Evolutionary conservation across 2,329 filamentous ascomycete genomes (phyloP).

Genomic region (Exophiala sp.): DNA sequence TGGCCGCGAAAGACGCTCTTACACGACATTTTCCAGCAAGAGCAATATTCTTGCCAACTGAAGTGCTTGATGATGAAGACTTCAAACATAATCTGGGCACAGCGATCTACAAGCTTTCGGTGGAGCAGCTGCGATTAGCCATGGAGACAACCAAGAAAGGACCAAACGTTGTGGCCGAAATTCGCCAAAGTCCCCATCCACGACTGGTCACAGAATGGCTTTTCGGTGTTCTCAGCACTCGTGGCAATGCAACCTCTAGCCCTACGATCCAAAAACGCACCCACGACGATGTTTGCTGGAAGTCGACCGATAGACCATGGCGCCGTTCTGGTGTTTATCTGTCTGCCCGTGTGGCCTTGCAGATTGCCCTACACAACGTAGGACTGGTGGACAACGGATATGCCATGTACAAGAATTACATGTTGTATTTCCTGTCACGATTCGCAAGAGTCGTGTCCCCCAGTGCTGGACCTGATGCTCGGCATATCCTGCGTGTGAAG

Average conservation of each 20-base stretch:
- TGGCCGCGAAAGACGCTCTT: constrained; percentile 39
- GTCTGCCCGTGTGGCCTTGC: constrained; percentile 51
- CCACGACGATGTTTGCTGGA: constrained; percentile 53
- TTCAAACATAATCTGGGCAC: constrained; percentile 32
- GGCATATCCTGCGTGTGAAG: constrained; percentile 46
- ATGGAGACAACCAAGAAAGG: constrained; percentile 41
- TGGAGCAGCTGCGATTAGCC: constrained; percentile 34
- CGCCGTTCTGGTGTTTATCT: constrained; percentile 55
- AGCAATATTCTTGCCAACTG: constrained; percentile 33
- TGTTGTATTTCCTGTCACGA: constrained; percentile 45
- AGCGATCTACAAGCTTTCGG: constrained; percentile 37
- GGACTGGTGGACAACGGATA: constrained; percentile 18
- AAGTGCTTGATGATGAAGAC: constrained; percentile 25
- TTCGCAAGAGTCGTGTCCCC: constrained; percentile 33
- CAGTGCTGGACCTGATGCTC: constrained; percentile 28
- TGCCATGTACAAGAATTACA: constrained; percentile 50
- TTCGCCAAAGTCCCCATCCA: constrained; percentile 50
- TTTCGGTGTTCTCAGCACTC: constrained; percentile 41
- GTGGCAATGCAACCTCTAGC: constrained; percentile 33
- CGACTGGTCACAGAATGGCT: constrained; percentile 53
- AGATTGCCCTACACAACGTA: constrained; percentile 33
- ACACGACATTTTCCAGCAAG: constrained; percentile 45
- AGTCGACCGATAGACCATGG: constrained; percentile 42
- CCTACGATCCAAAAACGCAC: constrained; percentile 49
- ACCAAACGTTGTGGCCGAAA: constrained; percentile 36